Evolutionary conservation across 2,329 filamentous ascomycete genomes (phyloP).

Genomic region (Ceratocystis huliohia): DNA sequence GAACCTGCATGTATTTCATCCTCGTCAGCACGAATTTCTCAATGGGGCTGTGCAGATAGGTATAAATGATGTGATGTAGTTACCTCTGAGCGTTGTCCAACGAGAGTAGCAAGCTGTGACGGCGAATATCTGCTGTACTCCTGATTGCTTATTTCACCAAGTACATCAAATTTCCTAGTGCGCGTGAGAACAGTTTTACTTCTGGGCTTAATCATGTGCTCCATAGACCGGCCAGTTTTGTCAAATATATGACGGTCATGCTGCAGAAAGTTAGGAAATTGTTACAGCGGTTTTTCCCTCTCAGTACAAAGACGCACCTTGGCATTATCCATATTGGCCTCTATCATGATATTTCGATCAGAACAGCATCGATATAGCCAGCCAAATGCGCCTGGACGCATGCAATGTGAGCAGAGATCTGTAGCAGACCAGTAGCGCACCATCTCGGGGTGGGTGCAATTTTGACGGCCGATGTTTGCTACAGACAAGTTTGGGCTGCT

Average conservation of each 20-base stretch:
- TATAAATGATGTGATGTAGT: conserved; percentile 20
- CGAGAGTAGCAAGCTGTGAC: conserved; percentile 35
- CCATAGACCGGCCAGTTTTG: conserved; percentile 28
- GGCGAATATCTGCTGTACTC: conserved; percentile 35
- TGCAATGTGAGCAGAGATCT: conserved; percentile 33
- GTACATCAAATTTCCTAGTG: conserved; percentile 33
- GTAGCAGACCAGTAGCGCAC: conserved; percentile 13
- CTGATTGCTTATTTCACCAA: conserved; percentile 34
- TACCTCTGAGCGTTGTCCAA: conserved; percentile 41
- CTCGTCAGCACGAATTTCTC: conserved; percentile 24
- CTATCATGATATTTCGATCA: conserved; percentile 40
- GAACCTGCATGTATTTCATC: conserved; percentile 24
- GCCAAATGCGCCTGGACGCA: conserved; percentile 42
- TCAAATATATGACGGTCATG: conserved; percentile 28
- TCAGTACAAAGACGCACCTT: conserved; percentile 22
- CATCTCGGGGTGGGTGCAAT: conserved; percentile 7
- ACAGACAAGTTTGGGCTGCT: background rate
- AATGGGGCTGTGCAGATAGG: background rate
- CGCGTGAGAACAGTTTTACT: conserved; percentile 32
- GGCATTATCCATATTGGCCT: conserved; percentile 24
- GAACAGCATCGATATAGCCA: conserved; percentile 65
- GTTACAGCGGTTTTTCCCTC: conserved; percentile 10
- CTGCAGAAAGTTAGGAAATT: background rate
- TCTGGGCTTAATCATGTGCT: conserved; percentile 28
- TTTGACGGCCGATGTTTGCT: background rate